Evolutionary conservation across 495 filamentous ascomycete species (phyloP).

Genomic region (Trichocladium antarcticum): DNA sequence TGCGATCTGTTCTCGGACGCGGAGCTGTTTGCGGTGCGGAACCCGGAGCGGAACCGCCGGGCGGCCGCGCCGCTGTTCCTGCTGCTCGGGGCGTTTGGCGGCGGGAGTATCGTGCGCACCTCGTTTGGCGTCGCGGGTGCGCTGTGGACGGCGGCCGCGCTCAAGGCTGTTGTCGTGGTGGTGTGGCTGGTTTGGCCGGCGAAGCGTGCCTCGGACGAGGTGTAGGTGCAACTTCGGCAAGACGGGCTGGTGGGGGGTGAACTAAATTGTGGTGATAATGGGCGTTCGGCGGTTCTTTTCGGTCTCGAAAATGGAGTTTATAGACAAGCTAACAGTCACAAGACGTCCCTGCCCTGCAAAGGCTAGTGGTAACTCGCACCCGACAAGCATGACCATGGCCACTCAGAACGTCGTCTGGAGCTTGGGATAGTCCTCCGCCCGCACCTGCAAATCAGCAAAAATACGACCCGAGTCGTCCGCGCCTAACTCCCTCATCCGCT

Average conservation of each 20-base stretch:
- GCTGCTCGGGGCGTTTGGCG: constrained; percentile 48
- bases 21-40: constrained; percentile 40
- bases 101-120: constrained; percentile 49
- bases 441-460: constrained; percentile 32
- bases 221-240: background rate
- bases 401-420: constrained; percentile 34
- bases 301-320: too few relatives aligned
- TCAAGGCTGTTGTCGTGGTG: constrained; percentile 44
- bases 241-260: too few relatives aligned
- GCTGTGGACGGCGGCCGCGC: constrained; percentile 48
- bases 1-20: constrained; percentile 59
- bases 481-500: constrained; percentile 29
- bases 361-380: too few relatives aligned
- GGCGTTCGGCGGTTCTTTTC: too few relatives aligned
- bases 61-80: constrained; percentile 46
- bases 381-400: too few relatives aligned
- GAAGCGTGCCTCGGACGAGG: constrained; percentile 1
- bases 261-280: too few relatives aligned
- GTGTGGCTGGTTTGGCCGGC: constrained; percentile 50
- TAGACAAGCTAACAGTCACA: too few relatives aligned
- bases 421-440: constrained; percentile 33
- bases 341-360: too few relatives aligned
- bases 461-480: constrained; percentile 32
- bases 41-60: constrained; percentile 50
- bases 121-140: constrained; percentile 47